phyloP scores from a whole-genome alignment of 1,139 yeast species.

The Waltiozyma sp. region DNA sequence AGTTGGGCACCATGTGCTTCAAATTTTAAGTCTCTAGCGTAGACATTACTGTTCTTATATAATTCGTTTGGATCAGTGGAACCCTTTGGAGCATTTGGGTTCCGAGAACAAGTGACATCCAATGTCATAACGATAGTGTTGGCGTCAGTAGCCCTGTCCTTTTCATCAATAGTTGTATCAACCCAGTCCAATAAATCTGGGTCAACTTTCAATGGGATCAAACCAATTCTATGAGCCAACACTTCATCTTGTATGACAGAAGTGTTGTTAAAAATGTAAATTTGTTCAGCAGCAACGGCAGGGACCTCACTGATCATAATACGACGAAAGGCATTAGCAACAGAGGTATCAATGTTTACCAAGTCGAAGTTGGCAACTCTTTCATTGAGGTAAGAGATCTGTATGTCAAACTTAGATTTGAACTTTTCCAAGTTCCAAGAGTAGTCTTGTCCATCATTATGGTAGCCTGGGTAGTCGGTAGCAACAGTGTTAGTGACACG shows the following conservation, averaged over 20 bases:
- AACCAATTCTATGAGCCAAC: conserved; percentile 87
- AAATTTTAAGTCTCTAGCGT: conserved; percentile 79
- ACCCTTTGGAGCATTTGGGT: conserved; percentile 72
- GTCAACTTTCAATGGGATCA: conserved; percentile 80
- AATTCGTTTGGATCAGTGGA: conserved; percentile 75
- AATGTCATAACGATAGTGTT: conserved; percentile 80
- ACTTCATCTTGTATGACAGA: conserved; percentile 97
- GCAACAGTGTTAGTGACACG: conserved; percentile 81
- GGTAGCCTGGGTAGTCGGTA: conserved; percentile 85
- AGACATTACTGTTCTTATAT: conserved; percentile 75
- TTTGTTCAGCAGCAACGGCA: conserved; percentile 86
- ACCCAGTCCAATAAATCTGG: conserved; percentile 85
- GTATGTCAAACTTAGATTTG: conserved; percentile 57
- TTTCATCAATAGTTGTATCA: conserved; percentile 51
- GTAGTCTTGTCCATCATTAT: conserved; percentile 42
- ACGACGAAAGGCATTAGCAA: conserved; percentile 94
- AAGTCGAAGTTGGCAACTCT: conserved; percentile 81
- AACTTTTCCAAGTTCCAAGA: conserved; percentile 84
- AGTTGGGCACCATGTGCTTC: conserved; percentile 87
- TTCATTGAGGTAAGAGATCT: conserved; percentile 53
- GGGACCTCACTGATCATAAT: conserved; percentile 97
- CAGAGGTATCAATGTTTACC: conserved; percentile 76
- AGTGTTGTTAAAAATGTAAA: conserved; percentile 85
- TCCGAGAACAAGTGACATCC: conserved; percentile 73
- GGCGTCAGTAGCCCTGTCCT: conserved; percentile 67